Percentiles rank a stretch among this genome's conserved stretches.
These are phyloP conservation scores for Carallia pectinifolia DNA, from an alignment of 345 rosid species.

Conservation along the genomic window DNA sequence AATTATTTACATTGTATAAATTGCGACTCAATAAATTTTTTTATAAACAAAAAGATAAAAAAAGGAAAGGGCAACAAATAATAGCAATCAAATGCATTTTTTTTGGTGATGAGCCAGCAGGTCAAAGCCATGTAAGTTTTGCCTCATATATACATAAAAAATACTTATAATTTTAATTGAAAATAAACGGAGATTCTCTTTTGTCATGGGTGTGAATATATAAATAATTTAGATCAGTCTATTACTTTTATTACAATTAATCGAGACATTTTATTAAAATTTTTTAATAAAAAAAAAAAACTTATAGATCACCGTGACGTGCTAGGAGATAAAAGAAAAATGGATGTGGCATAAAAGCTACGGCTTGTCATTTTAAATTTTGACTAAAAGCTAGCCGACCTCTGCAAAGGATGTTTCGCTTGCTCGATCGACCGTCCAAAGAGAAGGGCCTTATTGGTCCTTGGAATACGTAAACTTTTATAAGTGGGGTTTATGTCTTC, in stretches of 20 bases:
- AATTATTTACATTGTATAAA: too few species aligned
- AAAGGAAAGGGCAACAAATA: not conserved
- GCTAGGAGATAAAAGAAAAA: not conserved
- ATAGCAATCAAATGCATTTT: not conserved
- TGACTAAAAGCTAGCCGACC: not conserved
- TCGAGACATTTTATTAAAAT: too few species aligned
- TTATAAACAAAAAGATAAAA: too few species aligned
- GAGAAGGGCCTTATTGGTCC: not conserved
- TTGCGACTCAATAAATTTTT: too few species aligned
- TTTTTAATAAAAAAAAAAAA: too few species aligned
- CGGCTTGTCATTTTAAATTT: not conserved
- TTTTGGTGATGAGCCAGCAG: not conserved
- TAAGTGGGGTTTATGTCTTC: not conserved
- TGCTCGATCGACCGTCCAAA: slow-evolving; percentile 1
- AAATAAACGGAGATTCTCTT: too few species aligned
- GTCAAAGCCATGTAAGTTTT: not conserved
- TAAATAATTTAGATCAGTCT: not conserved
- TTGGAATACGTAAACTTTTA: not conserved
- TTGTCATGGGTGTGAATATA: too few species aligned
- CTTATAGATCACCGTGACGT: not conserved
- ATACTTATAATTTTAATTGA: not conserved
- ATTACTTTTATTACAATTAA: too few species aligned
- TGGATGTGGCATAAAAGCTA: not conserved
- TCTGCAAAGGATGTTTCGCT: not conserved
- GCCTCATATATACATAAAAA: not conserved